phyloP scores from a whole-genome alignment of 495 filamentous ascomycete genomes.

The Chaetomium fimeti region DNA sequence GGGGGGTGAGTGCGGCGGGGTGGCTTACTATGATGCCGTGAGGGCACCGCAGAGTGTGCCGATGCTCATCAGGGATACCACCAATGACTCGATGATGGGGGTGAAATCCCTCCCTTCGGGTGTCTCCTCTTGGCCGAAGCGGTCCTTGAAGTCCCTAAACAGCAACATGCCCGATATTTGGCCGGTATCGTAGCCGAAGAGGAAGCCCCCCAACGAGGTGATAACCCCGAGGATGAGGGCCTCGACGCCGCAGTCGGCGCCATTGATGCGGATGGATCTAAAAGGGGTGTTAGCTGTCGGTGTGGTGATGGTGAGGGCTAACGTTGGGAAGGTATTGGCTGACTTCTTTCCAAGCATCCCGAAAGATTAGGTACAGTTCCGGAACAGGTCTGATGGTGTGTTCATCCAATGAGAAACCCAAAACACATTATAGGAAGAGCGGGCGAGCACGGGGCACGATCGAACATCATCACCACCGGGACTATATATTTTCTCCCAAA shows the following conservation, averaged over 20 bases:
- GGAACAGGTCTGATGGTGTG: neutral
- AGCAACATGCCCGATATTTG: slow-evolving; percentile 61
- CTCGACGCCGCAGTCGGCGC: slow-evolving; percentile 39
- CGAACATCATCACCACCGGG: neutral
- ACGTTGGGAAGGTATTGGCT: neutral
- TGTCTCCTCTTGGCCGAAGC: slow-evolving; percentile 42
- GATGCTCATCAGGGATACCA: slow-evolving; percentile 50
- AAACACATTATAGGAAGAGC: neutral
- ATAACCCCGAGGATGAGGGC: slow-evolving; percentile 39
- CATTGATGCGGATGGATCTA: slow-evolving; percentile 39
- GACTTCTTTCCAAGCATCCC: slow-evolving; percentile 24
- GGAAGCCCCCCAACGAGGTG: slow-evolving; percentile 68
- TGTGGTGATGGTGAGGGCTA: neutral
- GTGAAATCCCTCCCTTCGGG: slow-evolving; percentile 30
- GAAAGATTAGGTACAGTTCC: neutral
- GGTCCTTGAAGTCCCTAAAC: slow-evolving; percentile 53
- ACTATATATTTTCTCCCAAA: neutral
- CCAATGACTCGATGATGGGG: slow-evolving; percentile 41
- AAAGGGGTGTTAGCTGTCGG: neutral
- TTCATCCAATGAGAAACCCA: slow-evolving; percentile 6
- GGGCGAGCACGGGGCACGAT: neutral
- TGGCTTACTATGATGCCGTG: slow-evolving; percentile 35
- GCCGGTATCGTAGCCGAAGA: slow-evolving; percentile 71
- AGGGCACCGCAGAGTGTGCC: slow-evolving; percentile 43
- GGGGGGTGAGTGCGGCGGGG: neutral